Percentiles rank a stretch among this genome's conserved stretches.
Evolutionary conservation across 129 eudicot species (phyloP).

Genomic region (Cynara cardunculus): DNA sequence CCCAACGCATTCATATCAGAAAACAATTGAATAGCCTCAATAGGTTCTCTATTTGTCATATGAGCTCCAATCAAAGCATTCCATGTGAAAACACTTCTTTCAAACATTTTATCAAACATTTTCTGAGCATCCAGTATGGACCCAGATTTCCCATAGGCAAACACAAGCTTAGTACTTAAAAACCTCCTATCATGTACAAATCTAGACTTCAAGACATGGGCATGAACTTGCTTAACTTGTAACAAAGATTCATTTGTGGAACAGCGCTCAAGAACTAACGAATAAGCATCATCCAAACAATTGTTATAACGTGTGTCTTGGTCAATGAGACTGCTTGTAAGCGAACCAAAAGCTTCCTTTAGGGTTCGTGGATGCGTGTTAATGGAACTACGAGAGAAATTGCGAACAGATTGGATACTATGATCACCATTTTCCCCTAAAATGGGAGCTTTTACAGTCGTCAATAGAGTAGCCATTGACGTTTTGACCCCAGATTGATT

Average conservation of each 20-base stretch:
- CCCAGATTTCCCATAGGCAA: constrained; percentile 71
- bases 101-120: constrained; percentile 74
- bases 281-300: constrained; percentile 46
- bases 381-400: constrained; percentile 18
- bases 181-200: constrained; percentile 33
- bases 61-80: constrained; percentile 87
- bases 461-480: constrained; percentile 10
- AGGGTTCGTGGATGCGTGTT: constrained; percentile 25
- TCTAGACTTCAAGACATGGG: constrained; percentile 47
- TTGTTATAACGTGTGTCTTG: constrained; percentile 15
- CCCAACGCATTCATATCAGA: constrained; percentile 48
- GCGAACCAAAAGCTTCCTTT: constrained; percentile 43
- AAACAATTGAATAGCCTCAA: constrained; percentile 44
- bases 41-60: constrained; percentile 42
- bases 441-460: constrained; percentile 15
- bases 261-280: constrained; percentile 62
- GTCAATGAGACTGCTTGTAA: constrained; percentile 21
- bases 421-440: constrained; percentile 9
- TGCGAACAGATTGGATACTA: constrained; percentile 16
- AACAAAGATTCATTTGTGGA: constrained; percentile 37
- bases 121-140: constrained; percentile 44
- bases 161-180: constrained; percentile 67
- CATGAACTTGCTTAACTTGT: constrained; percentile 61
- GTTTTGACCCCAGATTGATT: not conserved
- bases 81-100: constrained; percentile 70